phyloP scores from a whole-genome alignment of 73 alveolate species.

The Halteria grandinella region DNA sequence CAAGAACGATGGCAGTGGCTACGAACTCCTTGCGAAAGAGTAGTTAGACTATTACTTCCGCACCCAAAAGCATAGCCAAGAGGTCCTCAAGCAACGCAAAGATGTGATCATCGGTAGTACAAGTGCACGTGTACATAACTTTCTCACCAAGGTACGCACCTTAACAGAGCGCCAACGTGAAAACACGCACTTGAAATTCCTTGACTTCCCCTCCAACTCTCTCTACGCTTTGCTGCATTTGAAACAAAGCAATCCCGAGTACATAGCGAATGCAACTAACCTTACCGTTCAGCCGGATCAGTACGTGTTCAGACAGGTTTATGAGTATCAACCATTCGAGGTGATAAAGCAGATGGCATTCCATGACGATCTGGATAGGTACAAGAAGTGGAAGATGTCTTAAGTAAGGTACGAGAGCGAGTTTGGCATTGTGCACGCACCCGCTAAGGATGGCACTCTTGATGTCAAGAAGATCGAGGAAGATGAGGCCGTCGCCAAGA shows the following conservation, averaged over 20 bases:
- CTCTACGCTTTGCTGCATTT: constrained; percentile 6
- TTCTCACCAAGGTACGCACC: constrained; percentile 31
- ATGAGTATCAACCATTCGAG: constrained; percentile 51
- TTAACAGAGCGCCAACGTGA: constrained; percentile 12
- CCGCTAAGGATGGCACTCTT: constrained; percentile 34
- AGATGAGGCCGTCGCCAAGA: constrained; percentile 31
- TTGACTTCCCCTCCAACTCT: constrained; percentile 29
- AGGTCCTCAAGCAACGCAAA: constrained; percentile 13
- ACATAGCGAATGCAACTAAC: too few species aligned
- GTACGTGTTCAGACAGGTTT: constrained; percentile 35
- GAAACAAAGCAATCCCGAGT: too few species aligned
- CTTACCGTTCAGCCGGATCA: too few species aligned
- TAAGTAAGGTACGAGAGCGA: constrained; percentile 51
- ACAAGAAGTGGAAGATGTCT: constrained; percentile 47
- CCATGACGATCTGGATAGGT: constrained; percentile 52
- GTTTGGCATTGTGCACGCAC: constrained; percentile 35
- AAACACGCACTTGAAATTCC: neutral
- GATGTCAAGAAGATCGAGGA: constrained; percentile 37
- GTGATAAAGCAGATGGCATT: constrained; percentile 53
- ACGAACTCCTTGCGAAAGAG: constrained; percentile 51
- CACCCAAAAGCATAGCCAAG: constrained; percentile 44
- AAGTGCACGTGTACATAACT: constrained; percentile 18
- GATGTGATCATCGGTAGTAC: constrained; percentile 51
- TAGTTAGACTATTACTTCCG: constrained; percentile 49
- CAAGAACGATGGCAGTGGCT: constrained; percentile 66